phyloP scores from a whole-genome alignment of 139 green algal species.

The Micractinium conductrix region DNA sequence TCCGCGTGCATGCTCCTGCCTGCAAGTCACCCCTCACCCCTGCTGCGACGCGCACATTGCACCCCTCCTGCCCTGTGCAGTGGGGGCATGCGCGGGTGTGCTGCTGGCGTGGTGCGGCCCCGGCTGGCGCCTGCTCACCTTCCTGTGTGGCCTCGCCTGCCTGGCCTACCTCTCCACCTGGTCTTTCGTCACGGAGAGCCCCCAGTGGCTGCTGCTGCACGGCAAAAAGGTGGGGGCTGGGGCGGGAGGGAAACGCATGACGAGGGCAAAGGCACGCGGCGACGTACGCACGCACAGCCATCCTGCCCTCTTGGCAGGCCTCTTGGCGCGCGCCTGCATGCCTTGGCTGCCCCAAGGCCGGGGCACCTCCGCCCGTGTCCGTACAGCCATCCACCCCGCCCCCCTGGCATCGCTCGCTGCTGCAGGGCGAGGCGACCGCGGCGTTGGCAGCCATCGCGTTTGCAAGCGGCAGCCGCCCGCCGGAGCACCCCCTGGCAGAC shows the following conservation, averaged over 20 bases:
- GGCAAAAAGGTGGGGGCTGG: conserved; percentile 46
- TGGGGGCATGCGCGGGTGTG: conserved; percentile 43
- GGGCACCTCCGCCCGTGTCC: too few species aligned
- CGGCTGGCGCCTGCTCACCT: conserved; percentile 49
- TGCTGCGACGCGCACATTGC: neutral
- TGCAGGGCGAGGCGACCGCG: conserved; percentile 63
- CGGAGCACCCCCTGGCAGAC: conserved; percentile 56
- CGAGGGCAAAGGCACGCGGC: neutral
- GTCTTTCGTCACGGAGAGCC: conserved; percentile 61
- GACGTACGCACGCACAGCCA: too few species aligned
- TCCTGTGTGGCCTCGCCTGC: conserved; percentile 41
- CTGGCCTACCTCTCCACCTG: conserved; percentile 42
- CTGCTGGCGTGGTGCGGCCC: conserved; percentile 60
- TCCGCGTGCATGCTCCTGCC: neutral
- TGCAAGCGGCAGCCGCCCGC: conserved; percentile 60
- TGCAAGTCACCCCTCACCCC: neutral
- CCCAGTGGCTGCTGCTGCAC: conserved; percentile 63
- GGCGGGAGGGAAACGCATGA: conserved; percentile 31
- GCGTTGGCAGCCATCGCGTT: conserved; percentile 57
- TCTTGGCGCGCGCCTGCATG: neutral
- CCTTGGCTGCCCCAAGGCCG: too few species aligned
- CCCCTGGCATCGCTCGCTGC: too few species aligned
- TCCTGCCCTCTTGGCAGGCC: neutral
- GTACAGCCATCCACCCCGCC: neutral
- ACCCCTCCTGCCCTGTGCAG: conserved; percentile 24